Evolutionary conservation across 192 early-diverging fungal species (phyloP), one percentile per base, ranked within the genome.

Genomic region (Linnemannia exigua): DNA sequence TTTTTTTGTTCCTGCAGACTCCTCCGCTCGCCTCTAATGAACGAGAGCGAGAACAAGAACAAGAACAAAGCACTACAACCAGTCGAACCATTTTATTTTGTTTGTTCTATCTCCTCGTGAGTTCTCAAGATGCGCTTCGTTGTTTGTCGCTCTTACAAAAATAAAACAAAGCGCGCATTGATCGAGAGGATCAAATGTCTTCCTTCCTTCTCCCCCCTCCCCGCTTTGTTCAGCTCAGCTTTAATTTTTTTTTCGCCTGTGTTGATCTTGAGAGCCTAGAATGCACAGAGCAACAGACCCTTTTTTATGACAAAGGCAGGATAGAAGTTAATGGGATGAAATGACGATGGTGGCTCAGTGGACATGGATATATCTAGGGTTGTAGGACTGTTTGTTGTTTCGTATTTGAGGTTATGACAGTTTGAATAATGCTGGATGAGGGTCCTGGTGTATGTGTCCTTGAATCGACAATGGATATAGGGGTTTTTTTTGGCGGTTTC

Each of bases 311-410:
- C 9, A 22, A 11, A 58, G 54, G n/a, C 25, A 11, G 28, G 25
- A 25, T 63, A 25, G 58, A 25, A n/a, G 19, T 5, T 20, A 9
- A 28, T 63, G 58, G 14, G 5, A n/a, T 52, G 19, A 14, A 52
- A 61, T 28, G 25, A 28, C 54, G 2, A n/a, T 28, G 25, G n/a
- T n/a, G 54, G 41, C 41, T 11, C 12, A 7, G 9, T 28, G 54
- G 58, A 63, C 31, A 31, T 63, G 58, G 1, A n/a, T n/a, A n/a
- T 63, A 63, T 63, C 58, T 63, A 63, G 31, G 58, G 58, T 63
- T 31, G 28, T n/a, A 31, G 28, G 25, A 25, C 11, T 61, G 25
- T 61, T 28, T 31, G 25, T 31, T 5, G 1, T 44, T 44, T 44
- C n/a, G n/a, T 44, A 61, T 28, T 0, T 5, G 9, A 61, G 0